A percentile compares a stretch with the other conserved stretches of the same genome.
Conservation (phyloP, 2,329 filamentous ascomycete genomes). For the Curvularia sp. region DNA sequence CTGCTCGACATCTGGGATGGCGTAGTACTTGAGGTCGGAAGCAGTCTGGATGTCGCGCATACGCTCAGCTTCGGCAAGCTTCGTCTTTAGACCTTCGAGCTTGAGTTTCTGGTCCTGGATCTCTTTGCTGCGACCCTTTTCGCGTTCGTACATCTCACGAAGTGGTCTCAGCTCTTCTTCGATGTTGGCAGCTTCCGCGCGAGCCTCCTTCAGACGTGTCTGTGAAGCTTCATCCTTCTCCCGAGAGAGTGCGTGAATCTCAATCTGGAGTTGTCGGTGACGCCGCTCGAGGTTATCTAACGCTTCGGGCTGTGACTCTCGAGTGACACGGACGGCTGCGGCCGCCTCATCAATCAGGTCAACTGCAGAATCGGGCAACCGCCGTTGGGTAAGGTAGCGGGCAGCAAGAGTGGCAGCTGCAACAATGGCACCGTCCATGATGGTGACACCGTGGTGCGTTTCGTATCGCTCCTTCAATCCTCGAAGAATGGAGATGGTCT, state of each 20-base stretch:
- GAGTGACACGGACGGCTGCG: slow-evolving; percentile 91
- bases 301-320: slow-evolving; percentile 94
- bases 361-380: slow-evolving; percentile 94
- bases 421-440: slow-evolving; percentile 92
- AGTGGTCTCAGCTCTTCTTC: slow-evolving; percentile 91
- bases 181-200: slow-evolving; percentile 90
- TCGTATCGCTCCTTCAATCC: slow-evolving; percentile 98
- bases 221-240: slow-evolving; percentile 96
- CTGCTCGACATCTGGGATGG: slow-evolving; percentile 87
- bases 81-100: slow-evolving; percentile 87
- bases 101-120: slow-evolving; percentile 96
- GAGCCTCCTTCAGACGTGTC: slow-evolving; percentile 79
- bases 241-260: slow-evolving; percentile 92
- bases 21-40: slow-evolving; percentile 95
- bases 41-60: slow-evolving; percentile 83
- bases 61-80: slow-evolving; percentile 91
- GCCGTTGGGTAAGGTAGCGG: slow-evolving; percentile 87
- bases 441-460: slow-evolving; percentile 96
- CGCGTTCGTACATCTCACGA: slow-evolving; percentile 92
- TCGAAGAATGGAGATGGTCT: slow-evolving; percentile 97
- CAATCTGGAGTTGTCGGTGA: slow-evolving; percentile 90
- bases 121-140: slow-evolving; percentile 87
- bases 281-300: slow-evolving; percentile 93
- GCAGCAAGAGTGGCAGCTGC: slow-evolving; percentile 89
- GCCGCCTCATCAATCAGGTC: slow-evolving; percentile 96